These are phyloP conservation scores for Trypanosoma lewisi DNA, from an alignment of 208 protist species.

Conservation along the genomic window DNA sequence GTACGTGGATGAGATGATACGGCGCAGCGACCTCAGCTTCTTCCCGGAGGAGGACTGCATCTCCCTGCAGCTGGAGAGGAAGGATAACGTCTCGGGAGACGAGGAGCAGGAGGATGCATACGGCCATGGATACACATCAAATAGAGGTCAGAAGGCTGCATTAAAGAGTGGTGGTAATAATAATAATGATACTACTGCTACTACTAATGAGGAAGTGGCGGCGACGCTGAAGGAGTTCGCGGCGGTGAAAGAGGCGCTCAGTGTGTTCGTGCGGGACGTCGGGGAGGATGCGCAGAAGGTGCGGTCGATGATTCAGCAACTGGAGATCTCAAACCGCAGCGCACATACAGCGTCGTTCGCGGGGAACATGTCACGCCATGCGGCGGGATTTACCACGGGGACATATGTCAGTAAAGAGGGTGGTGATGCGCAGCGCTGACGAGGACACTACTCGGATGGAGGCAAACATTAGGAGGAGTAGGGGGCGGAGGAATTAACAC, in stretches of 20 bases:
- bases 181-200: background rate
- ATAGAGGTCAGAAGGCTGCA: background rate
- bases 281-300: constrained; percentile 31
- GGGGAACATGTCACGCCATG: background rate
- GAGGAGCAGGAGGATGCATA: background rate
- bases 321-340: constrained; percentile 36
- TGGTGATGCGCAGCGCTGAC: background rate
- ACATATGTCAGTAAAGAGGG: constrained; percentile 4
- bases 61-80: constrained; percentile 24
- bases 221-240: constrained; percentile 37
- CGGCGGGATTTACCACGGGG: background rate
- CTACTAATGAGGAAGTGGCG: constrained; percentile 1
- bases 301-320: constrained; percentile 47
- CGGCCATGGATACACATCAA: too few species aligned
- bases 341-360: background rate
- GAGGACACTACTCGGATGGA: background rate
- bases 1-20: constrained; percentile 65
- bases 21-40: constrained; percentile 57
- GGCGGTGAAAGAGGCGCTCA: constrained; percentile 33
- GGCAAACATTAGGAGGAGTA: too few species aligned
- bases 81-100: background rate
- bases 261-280: constrained; percentile 33
- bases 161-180: background rate
- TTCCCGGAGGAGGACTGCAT: constrained; percentile 74
- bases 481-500: constrained; percentile 7